phyloP scores from a whole-genome alignment of 148 eudicot species.

The Beta vulgaris region DNA sequence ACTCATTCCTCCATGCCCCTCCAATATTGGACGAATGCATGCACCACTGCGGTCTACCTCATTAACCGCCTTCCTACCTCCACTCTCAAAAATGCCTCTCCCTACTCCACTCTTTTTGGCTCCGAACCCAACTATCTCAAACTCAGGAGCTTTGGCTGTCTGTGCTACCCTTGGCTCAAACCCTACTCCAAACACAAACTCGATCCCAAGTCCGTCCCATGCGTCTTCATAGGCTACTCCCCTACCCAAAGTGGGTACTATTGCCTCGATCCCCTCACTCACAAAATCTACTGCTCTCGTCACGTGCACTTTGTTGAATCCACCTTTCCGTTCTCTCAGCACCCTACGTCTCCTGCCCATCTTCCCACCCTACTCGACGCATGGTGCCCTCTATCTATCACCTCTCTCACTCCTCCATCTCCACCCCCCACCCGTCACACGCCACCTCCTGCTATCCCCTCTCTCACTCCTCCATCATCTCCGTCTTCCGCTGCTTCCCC shows the following conservation, averaged over 20 bases:
- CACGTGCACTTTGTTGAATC: constrained; percentile 3
- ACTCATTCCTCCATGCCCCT: neutral
- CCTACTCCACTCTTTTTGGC: too few relatives aligned
- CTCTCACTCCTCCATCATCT: too few relatives aligned
- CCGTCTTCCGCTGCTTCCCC: too few relatives aligned
- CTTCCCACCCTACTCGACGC: too few relatives aligned
- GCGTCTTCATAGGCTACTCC: constrained; percentile 1
- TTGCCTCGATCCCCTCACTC: neutral
- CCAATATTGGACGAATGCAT: neutral
- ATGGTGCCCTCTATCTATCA: too few relatives aligned
- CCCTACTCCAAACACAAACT: constrained; percentile 2
- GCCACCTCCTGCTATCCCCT: too few relatives aligned
- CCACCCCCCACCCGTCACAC: too few relatives aligned
- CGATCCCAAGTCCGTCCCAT: neutral
- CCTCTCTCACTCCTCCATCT: too few relatives aligned
- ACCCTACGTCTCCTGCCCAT: too few relatives aligned
- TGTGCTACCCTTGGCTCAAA: constrained; percentile 3
- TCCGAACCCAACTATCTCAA: too few relatives aligned
- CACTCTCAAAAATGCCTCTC: too few relatives aligned
- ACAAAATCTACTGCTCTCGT: neutral
- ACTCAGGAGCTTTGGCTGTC: neutral
- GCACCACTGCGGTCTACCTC: neutral
- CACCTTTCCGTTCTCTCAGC: too few relatives aligned
- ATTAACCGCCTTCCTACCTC: neutral
- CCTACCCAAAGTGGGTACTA: neutral